Base-by-base conservation (phyloP, 306 rosid genomes). In the Astragalus membranaceus region DNA sequence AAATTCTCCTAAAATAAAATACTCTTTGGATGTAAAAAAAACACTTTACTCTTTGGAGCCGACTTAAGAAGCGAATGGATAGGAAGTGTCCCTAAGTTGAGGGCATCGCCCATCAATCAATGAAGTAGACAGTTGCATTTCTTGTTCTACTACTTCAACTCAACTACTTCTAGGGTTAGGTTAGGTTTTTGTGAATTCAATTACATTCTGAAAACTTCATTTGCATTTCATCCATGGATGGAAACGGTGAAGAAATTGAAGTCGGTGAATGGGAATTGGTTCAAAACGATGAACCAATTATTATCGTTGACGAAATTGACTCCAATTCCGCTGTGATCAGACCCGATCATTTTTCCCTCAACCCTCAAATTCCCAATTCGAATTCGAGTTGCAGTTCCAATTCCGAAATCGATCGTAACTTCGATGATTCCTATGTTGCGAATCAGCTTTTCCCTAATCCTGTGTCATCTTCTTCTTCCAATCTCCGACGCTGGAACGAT, bases 341-440 rank as follows among this genome's bases (percentile, higher is more conserved):
- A 10, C 69, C 66, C 71, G 78, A 79, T 60, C 57, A 79, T 51
- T 79, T 79, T 61, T 73, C 83, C 3, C 8, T 78, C 10, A 42
- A 64, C 6, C 10, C 70, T 11, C 4, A 3, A 44, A 11, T 0
- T 7, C 26, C 46, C 65, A 64, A 37, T 44, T 37, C 74, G 23
- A 10, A 2, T 49, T 48, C 78, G 6, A 70, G 4, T 67, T 47
- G 33, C 53, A 67, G 13, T 62, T 58, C 46, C 62, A 75, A 12
- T 13, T 77, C 77, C 32, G 79, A 79, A 1, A 20, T 79, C 0
- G 82, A 79, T 58, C 79, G 79, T 33, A 79, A 79, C 42, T 79
- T 79, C 79, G 82, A 79, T 0, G 82, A 79, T 29, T 50, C 79
- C 66, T 79, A 66, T 8, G 66, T 79, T 1, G 79, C 79, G 1